A percentile compares a stretch with the other conserved stretches of the same genome.
Conservation (phyloP, 2,329 filamentous ascomycete species). For the Talaromyces verruculosus region DNA sequence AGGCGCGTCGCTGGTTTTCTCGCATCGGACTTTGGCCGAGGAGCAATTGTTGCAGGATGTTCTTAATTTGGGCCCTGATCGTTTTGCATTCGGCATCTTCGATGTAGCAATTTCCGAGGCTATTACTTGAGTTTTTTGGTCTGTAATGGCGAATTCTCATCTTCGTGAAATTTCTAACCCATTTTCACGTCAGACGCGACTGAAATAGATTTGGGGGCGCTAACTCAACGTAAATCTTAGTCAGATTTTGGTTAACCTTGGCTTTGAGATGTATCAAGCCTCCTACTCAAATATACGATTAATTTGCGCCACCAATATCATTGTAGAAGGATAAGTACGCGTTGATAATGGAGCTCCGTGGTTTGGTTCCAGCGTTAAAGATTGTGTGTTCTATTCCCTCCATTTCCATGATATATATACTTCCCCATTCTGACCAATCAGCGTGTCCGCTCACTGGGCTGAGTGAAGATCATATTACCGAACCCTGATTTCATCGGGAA, state of each 20-base stretch:
- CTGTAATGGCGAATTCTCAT: background rate
- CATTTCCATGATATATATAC: background rate
- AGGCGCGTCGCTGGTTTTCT: background rate
- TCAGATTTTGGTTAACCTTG: background rate
- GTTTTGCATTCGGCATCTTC: background rate
- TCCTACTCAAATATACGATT: background rate
- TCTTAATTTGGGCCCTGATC: background rate
- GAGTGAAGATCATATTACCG: background rate
- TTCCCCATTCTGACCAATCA: background rate
- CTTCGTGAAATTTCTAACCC: background rate
- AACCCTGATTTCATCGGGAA: background rate
- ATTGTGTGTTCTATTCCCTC: background rate
- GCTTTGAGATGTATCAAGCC: background rate
- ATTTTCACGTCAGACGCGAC: background rate
- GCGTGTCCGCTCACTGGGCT: background rate
- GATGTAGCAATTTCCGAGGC: background rate
- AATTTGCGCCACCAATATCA: background rate
- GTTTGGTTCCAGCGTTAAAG: background rate
- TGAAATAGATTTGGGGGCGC: background rate
- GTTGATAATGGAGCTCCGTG: background rate
- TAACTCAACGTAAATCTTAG: background rate
- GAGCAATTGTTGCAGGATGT: background rate
- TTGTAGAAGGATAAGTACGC: background rate
- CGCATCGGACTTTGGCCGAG: background rate
- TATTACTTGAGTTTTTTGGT: background rate